Base-by-base conservation (phyloP, 2,329 filamentous ascomycete species). In the Fusarium continuum region DNA sequence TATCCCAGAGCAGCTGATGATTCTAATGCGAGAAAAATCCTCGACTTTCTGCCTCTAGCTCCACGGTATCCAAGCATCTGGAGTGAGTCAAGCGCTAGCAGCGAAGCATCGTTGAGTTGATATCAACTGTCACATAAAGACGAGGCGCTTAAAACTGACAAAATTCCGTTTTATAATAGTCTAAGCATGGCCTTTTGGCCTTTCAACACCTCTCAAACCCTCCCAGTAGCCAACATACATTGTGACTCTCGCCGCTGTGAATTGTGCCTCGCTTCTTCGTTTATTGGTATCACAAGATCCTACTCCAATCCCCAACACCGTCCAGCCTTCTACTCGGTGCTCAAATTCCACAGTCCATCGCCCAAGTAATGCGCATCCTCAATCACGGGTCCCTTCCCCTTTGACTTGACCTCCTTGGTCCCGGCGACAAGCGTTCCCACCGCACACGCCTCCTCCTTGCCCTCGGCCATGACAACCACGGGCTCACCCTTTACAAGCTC, bases 321-420 rank as follows among this genome's bases (percentile, higher is more conserved):
- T 10, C 9, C 8, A 10, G 6, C 45, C 6, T 28, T 34, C 64
- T 75, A 85, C n/a, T 85, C 82, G 17, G 81, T 75, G 20, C 68
- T 73, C 61, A 96, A 75, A 70, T 84, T 91, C 95, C 95, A 99
- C 69, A 99, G 79, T 16, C 94, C 95, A 81, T 99, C 95, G 0
- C 95, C 95, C 49, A 98, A 76, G 80, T 90, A 98, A 83, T 99
- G 95, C 26, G 92, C 92, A 60, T 93, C 90, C 80, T 98, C 94
- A 68, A 98, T 91, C 14, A 93, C 95, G 6, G 93, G 91, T 0
- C 95, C 95, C 81, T 98, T 98, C 67, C 92, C 93, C 80, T 94
- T 94, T 67, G 88, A 89, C 85, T 95, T 97, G 75, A 97, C 93
- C 78, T 97, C 93, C 77, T 89, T 88, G 0, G 95, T 97, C 4